Base-by-base conservation (phyloP, 345 rosid genomes). In the Syzygium grande region DNA sequence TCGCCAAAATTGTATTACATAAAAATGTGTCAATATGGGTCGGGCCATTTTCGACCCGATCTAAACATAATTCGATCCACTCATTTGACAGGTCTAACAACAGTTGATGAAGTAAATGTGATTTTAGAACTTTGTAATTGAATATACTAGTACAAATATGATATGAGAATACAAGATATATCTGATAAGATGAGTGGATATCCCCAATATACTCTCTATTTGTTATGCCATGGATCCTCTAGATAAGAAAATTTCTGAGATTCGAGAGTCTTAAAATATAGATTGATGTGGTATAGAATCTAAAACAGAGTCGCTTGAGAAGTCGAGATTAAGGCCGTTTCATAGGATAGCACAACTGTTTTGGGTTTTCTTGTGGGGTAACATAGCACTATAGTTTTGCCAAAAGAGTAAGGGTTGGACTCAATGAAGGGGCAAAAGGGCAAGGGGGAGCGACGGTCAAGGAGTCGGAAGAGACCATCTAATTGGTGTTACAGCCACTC, bases 141-240 rank as follows among this genome's bases (percentile, higher is more conserved):
- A 0, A 6, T 17, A 17, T 17, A 34, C 1, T 0, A 34, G 9
- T n/a, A n/a, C 14, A 12, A 34, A 12, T 17, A 14, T 52, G 5
- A 52, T 52, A 1, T 61, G 73, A 61, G 2, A n/a, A 61, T 13
- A 27, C 3, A 2, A 61, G 9, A 61, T 43, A 43, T 61, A 9
- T 61, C 38, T 15, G 13, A 61, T n/a, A 17, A 17, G 9, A 17
- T 68, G 80, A 19, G 3, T 68, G 11, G 41, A 17, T 17, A 25
- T 34, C 21, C 2, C 2, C 38, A 6, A 34, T 11, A 34, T 0
- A 12, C 13, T 34, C 3, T 34, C 0, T 6, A 17, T 11, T 68
- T 3, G 2, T 9, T 2, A 19, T 34, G 9, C 16, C 3, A 34
- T 34, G 7, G 1, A 34, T 41, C 38, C 1, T 56, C 0, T 68